Evolutionary conservation across 164 flowering plant species (phyloP).

Genomic region (Akebia trifoliata): DNA sequence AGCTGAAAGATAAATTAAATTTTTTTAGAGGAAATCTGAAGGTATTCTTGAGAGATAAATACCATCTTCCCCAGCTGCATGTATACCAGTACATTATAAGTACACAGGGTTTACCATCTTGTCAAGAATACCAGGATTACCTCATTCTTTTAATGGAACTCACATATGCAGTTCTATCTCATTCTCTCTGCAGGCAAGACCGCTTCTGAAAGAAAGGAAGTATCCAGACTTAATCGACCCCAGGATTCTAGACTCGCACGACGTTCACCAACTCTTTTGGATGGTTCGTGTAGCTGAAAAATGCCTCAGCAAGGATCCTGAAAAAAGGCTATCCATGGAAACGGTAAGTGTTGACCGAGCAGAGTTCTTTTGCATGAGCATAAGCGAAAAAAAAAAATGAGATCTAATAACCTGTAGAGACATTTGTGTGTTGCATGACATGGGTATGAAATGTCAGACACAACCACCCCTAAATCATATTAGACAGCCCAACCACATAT

Average conservation of each 20-base stretch:
- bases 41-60: neutral
- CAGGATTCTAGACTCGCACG: slow-evolving; percentile 47
- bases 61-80: neutral
- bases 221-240: slow-evolving; percentile 57
- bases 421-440: neutral
- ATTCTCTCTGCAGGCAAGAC: slow-evolving; percentile 54
- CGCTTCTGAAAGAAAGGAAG: slow-evolving; percentile 54
- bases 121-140: neutral
- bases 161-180: neutral
- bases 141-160: neutral
- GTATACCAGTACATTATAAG: neutral
- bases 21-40: neutral
- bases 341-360: slow-evolving; percentile 26
- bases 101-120: neutral
- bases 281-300: slow-evolving; percentile 60
- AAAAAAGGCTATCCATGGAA: slow-evolving; percentile 44
- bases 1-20: neutral
- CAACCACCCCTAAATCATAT: neutral
- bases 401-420: neutral
- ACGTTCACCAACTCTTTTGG: slow-evolving; percentile 64
- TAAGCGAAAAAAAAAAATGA: neutral
- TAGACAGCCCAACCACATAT: no score
- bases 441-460: neutral
- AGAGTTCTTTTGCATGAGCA: neutral
- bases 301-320: slow-evolving; percentile 57